A percentile compares a stretch with the other conserved stretches of the same genome.
phyloP scores from a whole-genome alignment of 306 rosid species.

The Rosa rugosa region DNA sequence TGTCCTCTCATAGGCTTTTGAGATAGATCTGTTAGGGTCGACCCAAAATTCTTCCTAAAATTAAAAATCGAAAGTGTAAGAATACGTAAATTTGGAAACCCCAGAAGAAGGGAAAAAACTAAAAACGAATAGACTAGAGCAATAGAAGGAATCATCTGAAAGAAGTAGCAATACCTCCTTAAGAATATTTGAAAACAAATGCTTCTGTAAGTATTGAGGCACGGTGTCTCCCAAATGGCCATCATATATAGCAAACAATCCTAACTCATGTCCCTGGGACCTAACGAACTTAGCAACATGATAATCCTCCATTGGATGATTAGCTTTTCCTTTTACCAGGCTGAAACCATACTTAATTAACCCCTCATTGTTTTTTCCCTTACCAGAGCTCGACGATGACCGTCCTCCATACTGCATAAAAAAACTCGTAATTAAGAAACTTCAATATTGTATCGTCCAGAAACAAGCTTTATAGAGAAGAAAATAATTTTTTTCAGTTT shows the following conservation, averaged over 20 bases:
- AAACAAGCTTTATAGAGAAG: slow-evolving; percentile 15
- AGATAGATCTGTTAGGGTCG: slow-evolving; percentile 68
- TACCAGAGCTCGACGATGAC: slow-evolving; percentile 75
- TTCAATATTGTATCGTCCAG: slow-evolving; percentile 12
- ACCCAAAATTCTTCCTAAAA: slow-evolving; percentile 83
- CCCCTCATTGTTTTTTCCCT: slow-evolving; percentile 71
- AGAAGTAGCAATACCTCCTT: slow-evolving; percentile 56
- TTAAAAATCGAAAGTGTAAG: slow-evolving; percentile 25
- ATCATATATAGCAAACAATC: slow-evolving; percentile 90
- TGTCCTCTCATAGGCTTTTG: slow-evolving; percentile 83
- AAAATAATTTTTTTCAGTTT: slow-evolving; percentile 23
- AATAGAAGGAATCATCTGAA: slow-evolving; percentile 14
- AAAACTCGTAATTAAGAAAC: slow-evolving; percentile 21
- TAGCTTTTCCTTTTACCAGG: slow-evolving; percentile 87
- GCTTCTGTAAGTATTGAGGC: slow-evolving; percentile 85
- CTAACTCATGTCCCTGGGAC: slow-evolving; percentile 66
- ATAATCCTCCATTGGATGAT: slow-evolving; percentile 98
- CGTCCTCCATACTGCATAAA: slow-evolving; percentile 52
- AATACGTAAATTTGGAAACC: slow-evolving; percentile 4
- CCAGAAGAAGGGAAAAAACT: neutral
- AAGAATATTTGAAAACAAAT: slow-evolving; percentile 73
- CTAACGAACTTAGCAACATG: slow-evolving; percentile 85
- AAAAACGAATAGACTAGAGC: slow-evolving; percentile 6
- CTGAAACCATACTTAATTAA: slow-evolving; percentile 81
- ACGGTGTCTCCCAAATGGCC: slow-evolving; percentile 90